Conservation (phyloP, 192 early-diverging fungal genomes). For the Tieghemiomyces parasiticus region DNA sequence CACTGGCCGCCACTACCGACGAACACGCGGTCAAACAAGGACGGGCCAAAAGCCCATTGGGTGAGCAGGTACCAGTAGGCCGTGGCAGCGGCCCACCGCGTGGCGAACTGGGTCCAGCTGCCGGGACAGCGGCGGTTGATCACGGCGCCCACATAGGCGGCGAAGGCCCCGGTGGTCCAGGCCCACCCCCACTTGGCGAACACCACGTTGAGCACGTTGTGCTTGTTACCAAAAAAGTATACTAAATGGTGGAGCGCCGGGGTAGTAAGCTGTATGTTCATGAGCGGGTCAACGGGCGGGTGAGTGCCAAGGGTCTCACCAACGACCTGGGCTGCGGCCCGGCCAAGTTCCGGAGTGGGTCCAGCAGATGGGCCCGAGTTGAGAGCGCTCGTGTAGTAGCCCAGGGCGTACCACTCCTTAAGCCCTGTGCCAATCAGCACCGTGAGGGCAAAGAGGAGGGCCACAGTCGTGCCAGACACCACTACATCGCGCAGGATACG, state of each 20-base stretch:
- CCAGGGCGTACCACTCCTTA: constrained; percentile 8
- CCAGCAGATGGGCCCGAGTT: not conserved
- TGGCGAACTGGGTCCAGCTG: constrained; percentile 13
- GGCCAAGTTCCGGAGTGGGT: not conserved
- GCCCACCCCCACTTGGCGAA: constrained; percentile 81
- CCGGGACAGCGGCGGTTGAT: constrained; percentile 12
- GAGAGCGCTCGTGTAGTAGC: too few species aligned
- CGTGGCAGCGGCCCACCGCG: constrained; percentile 46
- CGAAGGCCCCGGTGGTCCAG: constrained; percentile 60
- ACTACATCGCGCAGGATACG: not conserved
- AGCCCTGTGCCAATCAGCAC: constrained; percentile 1
- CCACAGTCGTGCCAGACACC: not conserved
- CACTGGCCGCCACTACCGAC: constrained; percentile 53
- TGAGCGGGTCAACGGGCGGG: not conserved
- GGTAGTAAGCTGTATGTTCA: not conserved
- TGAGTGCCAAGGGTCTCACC: not conserved
- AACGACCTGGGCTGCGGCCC: not conserved
- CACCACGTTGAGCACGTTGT: constrained; percentile 56
- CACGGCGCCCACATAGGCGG: constrained; percentile 28
- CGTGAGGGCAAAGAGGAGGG: not conserved
- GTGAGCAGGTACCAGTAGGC: constrained; percentile 74
- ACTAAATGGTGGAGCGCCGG: not conserved
- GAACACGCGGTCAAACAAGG: constrained; percentile 65
- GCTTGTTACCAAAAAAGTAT: constrained; percentile 40
- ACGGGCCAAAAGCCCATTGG: constrained; percentile 74